Percentiles rank a stretch among this genome's conserved stretches.
phyloP scores from a whole-genome alignment of 2,329 filamentous ascomycete species.

The Monosporascus sp. region DNA sequence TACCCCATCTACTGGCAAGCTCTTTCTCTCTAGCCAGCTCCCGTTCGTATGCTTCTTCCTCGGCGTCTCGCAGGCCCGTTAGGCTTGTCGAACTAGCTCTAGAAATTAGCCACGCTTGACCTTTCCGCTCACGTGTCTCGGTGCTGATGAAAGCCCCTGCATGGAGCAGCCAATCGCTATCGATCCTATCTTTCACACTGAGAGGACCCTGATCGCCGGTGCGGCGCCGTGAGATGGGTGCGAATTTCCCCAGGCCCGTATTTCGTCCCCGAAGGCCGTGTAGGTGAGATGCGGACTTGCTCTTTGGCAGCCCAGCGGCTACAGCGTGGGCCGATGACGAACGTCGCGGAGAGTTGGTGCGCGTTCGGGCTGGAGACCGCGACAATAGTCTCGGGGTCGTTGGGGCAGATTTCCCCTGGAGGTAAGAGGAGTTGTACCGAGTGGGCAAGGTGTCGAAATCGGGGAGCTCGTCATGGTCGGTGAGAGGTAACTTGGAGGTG shows the following conservation, averaged over 20 bases:
- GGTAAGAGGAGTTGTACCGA: constrained; percentile 45
- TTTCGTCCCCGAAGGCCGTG: constrained; percentile 19
- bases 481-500: constrained; percentile 55
- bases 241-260: constrained; percentile 15
- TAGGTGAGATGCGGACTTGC: constrained; percentile 59
- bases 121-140: constrained; percentile 61
- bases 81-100: constrained; percentile 61
- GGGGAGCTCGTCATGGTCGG: constrained; percentile 44
- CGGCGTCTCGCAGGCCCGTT: constrained; percentile 43
- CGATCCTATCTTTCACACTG: constrained; percentile 30
- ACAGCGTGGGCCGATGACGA: constrained; percentile 30
- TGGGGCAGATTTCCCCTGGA: constrained; percentile 58
- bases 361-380: constrained; percentile 47
- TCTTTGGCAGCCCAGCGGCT: constrained; percentile 44
- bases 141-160: constrained; percentile 57
- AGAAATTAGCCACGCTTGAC: constrained; percentile 63
- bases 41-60: constrained; percentile 48
- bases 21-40: constrained; percentile 47
- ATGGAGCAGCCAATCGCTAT: constrained; percentile 62
- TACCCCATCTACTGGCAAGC: constrained; percentile 41
- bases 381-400: constrained; percentile 60
- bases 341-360: constrained; percentile 41
- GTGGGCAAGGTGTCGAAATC: constrained; percentile 30
- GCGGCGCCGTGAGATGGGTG: constrained; percentile 24
- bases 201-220: constrained; percentile 15